Conservation (phyloP, 2,329 filamentous ascomycete species). For the Sarocladium strictum region DNA sequence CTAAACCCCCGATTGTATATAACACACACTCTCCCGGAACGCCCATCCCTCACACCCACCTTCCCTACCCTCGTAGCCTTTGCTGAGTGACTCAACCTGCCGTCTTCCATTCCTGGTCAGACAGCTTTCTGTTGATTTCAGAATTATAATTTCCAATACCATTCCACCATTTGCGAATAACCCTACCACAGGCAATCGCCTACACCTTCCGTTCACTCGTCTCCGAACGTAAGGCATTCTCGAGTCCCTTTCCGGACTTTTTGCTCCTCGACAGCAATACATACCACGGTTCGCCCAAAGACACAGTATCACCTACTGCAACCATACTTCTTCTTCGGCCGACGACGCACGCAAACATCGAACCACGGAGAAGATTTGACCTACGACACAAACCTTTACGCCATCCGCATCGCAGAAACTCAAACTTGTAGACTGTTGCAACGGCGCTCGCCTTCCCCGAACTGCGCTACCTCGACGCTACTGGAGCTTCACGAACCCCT, state of each 20-base stretch:
- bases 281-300: not conserved
- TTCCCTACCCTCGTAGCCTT: not conserved
- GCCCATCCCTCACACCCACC: not conserved
- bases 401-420: not conserved
- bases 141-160: not conserved
- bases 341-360: not conserved
- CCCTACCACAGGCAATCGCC: too few relatives aligned
- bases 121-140: not conserved
- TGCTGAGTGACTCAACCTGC: not conserved
- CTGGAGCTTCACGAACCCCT: not conserved
- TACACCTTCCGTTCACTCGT: not conserved
- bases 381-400: not conserved
- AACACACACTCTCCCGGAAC: not conserved
- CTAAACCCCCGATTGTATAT: slow-evolving; percentile 1
- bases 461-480: not conserved
- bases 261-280: not conserved
- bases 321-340: too few relatives aligned
- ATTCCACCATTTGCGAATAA: not conserved
- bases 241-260: slow-evolving; percentile 9
- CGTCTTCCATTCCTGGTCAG: slow-evolving; percentile 1
- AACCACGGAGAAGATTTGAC: not conserved
- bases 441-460: slow-evolving; percentile 1
- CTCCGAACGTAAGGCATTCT: not conserved
- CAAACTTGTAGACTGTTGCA: not conserved
- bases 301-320: not conserved